Evolutionary conservation across 129 eudicot species (phyloP).

Genomic region (Erigeron canadensis): DNA sequence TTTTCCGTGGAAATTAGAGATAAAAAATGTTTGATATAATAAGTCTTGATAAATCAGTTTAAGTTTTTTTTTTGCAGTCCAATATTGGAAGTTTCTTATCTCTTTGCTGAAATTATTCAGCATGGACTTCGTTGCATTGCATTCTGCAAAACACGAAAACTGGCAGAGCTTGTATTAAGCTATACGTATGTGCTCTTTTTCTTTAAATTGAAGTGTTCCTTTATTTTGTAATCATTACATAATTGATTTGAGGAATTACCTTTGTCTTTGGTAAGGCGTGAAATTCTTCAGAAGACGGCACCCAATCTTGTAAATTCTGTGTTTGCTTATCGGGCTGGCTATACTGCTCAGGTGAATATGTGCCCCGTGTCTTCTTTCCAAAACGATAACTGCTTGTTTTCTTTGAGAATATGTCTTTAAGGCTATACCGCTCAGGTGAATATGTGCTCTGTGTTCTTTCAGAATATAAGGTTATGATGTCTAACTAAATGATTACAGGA

Average conservation of each 20-base stretch:
- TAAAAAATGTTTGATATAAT: background rate
- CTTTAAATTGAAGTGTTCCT: slow-evolving; percentile 5
- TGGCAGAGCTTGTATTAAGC: slow-evolving; percentile 86
- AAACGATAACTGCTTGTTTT: slow-evolving; percentile 4
- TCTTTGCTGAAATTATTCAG: slow-evolving; percentile 89
- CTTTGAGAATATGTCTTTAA: background rate
- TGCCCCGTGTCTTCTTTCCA: slow-evolving; percentile 9
- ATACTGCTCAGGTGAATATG: slow-evolving; percentile 71
- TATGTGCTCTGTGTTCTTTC: slow-evolving; percentile 14
- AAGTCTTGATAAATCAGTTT: background rate
- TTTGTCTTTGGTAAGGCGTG: slow-evolving; percentile 53
- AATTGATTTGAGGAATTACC: slow-evolving; percentile 15
- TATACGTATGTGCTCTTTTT: slow-evolving; percentile 65
- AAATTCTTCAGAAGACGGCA: slow-evolving; percentile 79
- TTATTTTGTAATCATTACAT: slow-evolving; percentile 14
- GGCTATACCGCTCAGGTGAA: slow-evolving; percentile 68
- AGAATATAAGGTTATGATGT: background rate
- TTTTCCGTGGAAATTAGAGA: background rate
- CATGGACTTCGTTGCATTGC: slow-evolving; percentile 97
- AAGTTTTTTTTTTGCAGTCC: slow-evolving; percentile 60
- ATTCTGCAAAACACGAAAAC: slow-evolving; percentile 96
- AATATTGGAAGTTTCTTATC: slow-evolving; percentile 69
- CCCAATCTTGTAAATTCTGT: slow-evolving; percentile 63
- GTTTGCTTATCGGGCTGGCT: slow-evolving; percentile 83
- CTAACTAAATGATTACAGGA: slow-evolving; percentile 53